Conservation (phyloP, 2,329 filamentous ascomycete species). For the Aspergillus tanneri region DNA sequence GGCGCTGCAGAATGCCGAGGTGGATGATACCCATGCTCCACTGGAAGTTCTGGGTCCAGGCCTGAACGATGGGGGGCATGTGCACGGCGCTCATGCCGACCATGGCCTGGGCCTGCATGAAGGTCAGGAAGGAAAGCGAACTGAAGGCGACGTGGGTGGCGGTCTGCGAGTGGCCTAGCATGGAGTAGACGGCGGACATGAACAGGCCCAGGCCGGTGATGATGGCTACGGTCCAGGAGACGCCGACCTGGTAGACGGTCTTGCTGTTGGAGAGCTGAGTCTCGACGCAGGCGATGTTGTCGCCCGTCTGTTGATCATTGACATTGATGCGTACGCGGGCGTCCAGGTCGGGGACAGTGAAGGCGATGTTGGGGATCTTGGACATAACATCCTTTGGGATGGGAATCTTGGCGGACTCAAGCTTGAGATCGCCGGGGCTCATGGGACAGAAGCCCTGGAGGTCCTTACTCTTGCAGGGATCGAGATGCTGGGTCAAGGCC, state of each 20-base stretch:
- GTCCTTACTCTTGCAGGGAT: constrained; percentile 66
- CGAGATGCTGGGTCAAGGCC: constrained; percentile 63
- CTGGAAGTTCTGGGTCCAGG: constrained; percentile 96
- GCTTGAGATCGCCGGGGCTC: constrained; percentile 75
- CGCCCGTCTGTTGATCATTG: constrained; percentile 63
- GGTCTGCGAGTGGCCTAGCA: constrained; percentile 86
- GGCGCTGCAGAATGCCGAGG: constrained; percentile 75
- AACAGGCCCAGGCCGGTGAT: constrained; percentile 80
- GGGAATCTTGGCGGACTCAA: constrained; percentile 65
- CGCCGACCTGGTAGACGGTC: constrained; percentile 81
- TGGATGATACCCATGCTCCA: constrained; percentile 96
- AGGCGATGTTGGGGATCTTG: constrained; percentile 78
- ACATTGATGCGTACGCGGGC: constrained; percentile 78
- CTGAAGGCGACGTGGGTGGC: constrained; percentile 91
- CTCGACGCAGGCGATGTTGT: constrained; percentile 79
- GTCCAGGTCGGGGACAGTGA: constrained; percentile 85
- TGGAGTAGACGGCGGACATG: constrained; percentile 82
- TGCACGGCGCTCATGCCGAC: constrained; percentile 77
- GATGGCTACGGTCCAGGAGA: constrained; percentile 84
- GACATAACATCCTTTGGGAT: constrained; percentile 58
- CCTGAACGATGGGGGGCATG: constrained; percentile 80
- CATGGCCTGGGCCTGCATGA: constrained; percentile 91
- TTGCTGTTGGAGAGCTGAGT: constrained; percentile 85
- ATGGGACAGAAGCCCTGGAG: constrained; percentile 83
- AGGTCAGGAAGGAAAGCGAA: constrained; percentile 83